Percentiles rank a stretch among this genome's conserved stretches.
Evolutionary conservation across 208 protist genomes (phyloP).

Genomic region (Trichomonas tenax): DNA sequence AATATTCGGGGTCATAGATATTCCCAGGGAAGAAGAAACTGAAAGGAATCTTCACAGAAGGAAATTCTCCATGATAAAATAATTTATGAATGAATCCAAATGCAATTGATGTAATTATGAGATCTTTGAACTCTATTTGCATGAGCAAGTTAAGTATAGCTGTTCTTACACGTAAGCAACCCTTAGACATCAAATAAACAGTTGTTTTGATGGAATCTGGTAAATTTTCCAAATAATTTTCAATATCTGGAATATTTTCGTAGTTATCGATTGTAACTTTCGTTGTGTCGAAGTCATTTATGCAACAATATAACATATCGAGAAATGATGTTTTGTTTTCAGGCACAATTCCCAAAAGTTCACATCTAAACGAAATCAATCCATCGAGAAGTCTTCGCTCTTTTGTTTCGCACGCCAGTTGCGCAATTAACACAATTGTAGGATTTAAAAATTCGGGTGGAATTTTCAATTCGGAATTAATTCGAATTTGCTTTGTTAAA

Average conservation of each 20-base stretch:
- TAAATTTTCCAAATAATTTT: background rate
- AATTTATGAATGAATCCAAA: background rate
- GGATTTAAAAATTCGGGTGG: background rate
- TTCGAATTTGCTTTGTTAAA: background rate
- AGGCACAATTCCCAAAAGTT: background rate
- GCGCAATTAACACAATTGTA: background rate
- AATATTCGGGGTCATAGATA: background rate
- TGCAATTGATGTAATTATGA: background rate
- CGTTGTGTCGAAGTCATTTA: background rate
- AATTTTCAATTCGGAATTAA: background rate
- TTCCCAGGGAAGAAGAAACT: background rate
- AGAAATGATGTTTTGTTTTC: background rate
- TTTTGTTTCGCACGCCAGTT: background rate
- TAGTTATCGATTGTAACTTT: background rate
- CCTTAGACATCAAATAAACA: background rate
- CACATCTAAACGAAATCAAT: background rate
- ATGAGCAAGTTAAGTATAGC: background rate
- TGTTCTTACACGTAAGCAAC: background rate
- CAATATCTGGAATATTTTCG: background rate
- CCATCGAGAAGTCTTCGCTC: background rate
- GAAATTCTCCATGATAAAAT: background rate
- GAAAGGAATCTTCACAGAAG: background rate
- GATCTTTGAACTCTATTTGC: background rate
- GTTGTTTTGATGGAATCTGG: background rate
- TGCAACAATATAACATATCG: background rate